Evolutionary conservation across 371 early-diverging fungal genomes (phyloP), one percentile per base, ranked within the genome.

Genomic region (Sporodiniella umbellata): DNA sequence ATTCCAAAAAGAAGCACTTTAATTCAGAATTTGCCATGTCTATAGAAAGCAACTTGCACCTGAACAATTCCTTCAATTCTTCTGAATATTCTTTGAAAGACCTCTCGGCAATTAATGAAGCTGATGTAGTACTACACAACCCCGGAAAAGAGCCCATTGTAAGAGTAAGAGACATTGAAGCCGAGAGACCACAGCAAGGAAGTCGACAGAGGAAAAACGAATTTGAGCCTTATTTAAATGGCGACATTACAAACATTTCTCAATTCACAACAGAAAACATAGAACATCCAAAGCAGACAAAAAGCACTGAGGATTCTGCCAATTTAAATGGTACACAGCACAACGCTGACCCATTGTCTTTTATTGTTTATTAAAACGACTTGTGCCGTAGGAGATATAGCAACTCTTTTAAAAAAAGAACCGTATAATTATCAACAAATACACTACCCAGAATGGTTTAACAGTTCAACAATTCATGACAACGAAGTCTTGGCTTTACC

Each of bases 401-500:
- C 45, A 10, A 24, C 53, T 0, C 28, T 64, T 8, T 37, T 52
- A 19, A 46, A 45, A 33, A 44, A 62, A 12, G 48, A 47, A 3
- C 73, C 73, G 1, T 59, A 51, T 18, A 45, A 60, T 31, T 62
- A 66, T 46, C 28, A 25, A 2, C 43, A 50, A 1, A 3, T 64
- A 8, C 12, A 39, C 0, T 17, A 44, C 7, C 74, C 74, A 2
- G 33, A 26, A 2, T 99, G 99, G 99, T 98, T 96, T 64, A 73
- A 80, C 43, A 67, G 87, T 48, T 38, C 76, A 18, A 60, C 55
- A 18, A 85, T 98, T 21, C 86, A 96, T 58, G 89, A 88, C 31
- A 87, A 90, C 43, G 99, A 99, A 65, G 77, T 80, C 48, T 72
- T 84, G 40, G 83, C 90, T 4, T 73, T 98, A 42, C 97, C 97